Base-by-base conservation (phyloP, 345 rosid species). In the Gossypium rotundifolium region DNA sequence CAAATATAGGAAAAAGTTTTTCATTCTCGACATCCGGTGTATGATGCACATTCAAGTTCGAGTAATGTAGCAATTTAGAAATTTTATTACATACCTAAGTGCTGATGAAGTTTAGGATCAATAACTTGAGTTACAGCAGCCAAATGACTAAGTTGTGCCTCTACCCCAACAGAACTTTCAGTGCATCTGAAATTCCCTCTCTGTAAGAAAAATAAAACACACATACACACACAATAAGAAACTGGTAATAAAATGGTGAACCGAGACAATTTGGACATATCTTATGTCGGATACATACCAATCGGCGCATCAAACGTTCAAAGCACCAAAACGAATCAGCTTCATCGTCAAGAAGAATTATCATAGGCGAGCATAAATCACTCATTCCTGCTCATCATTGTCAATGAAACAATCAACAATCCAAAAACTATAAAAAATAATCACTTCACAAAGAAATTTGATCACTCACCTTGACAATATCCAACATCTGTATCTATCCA, bases 291-390 rank as follows among this genome's bases (percentile, higher is more conserved):
- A 48, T 48, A 48, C 52, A 48, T 48, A 48, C 99, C 99, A 93
- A 87, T 90, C 99, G 80, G 49, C 96, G 95, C 99, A 95, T 95
- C 85, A 95, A 74, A 48, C 94, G 87, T 76, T 95, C 99, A 12
- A 95, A 95, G 85, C 98, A 93, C 99, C 99, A 94, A 86, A 94
- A 94, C 14, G 98, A 89, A 86, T 93, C 98, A 72, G 98, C 97
- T 86, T 95, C 99, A 54, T 92, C 87, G 33, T 95, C 88, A 64
- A 92, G 92, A 82, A 95, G 98, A 42, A 95, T 88, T 80, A 95
- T 91, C 99, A 95, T 95, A 40, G 99, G 99, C 33, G 99, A 95
- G 79, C 99, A 95, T 76, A 95, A 96, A 81, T 95, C 99, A 69
- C 98, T 95, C 99, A 95, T 95, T 84, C 97, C 99, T 94, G 90